Evolutionary conservation across 2,329 filamentous ascomycete species (phyloP).

Genomic region (Colletotrichum orchidophilum): DNA sequence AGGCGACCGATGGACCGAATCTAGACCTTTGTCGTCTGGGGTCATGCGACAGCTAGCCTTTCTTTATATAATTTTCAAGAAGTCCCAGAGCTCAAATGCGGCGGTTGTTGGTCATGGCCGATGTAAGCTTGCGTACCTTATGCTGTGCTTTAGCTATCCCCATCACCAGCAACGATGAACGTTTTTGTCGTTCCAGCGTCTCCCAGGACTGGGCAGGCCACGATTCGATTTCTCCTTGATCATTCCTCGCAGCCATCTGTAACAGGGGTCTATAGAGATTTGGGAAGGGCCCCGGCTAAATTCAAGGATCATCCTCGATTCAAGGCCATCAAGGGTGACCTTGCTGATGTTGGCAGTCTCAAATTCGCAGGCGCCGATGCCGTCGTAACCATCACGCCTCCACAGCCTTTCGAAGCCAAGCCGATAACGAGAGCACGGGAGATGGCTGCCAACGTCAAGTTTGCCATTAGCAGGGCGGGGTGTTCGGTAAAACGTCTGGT

Average conservation of each 20-base stretch:
- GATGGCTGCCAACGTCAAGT: constrained; percentile 46
- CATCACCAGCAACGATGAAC: constrained; percentile 36
- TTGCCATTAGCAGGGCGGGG: constrained; percentile 40
- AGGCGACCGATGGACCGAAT: not conserved
- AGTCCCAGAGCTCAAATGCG: not conserved
- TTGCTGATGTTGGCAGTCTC: constrained; percentile 37
- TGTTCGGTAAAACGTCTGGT: constrained; percentile 5
- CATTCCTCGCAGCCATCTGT: constrained; percentile 36
- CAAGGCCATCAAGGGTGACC: constrained; percentile 42
- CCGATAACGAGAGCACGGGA: constrained; percentile 42
- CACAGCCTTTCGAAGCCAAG: constrained; percentile 41
- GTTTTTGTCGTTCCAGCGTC: constrained; percentile 46
- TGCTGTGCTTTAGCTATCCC: not conserved
- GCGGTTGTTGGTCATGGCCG: not conserved
- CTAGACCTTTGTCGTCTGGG: constrained; percentile 12
- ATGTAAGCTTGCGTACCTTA: not conserved
- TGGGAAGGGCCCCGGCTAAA: constrained; percentile 41
- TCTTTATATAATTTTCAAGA: not conserved
- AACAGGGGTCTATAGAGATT: constrained; percentile 43
- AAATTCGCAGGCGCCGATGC: constrained; percentile 42
- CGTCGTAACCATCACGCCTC: constrained; percentile 46
- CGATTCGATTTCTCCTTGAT: constrained; percentile 40
- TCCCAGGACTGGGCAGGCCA: constrained; percentile 42
- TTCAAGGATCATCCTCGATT: constrained; percentile 42
- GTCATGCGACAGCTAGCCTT: not conserved